These are phyloP conservation scores for Jamesozyma rosinii DNA, from an alignment of 805 yeast genomes.

Conservation along the genomic window DNA sequence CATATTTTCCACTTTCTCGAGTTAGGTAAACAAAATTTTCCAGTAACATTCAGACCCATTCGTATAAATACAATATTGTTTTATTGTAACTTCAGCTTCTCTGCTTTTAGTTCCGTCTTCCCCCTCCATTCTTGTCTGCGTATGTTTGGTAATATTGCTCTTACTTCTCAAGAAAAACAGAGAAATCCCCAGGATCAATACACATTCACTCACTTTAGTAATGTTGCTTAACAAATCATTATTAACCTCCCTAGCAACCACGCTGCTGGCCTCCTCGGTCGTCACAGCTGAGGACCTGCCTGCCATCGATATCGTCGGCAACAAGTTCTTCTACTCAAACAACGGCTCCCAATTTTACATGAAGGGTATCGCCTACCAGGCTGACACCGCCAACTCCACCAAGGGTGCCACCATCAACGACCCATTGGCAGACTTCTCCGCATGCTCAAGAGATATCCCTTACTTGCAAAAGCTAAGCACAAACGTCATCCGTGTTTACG, in stretches of 20 bases:
- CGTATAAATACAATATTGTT: too few relatives aligned
- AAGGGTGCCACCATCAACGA: constrained; percentile 44
- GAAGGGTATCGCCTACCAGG: constrained; percentile 75
- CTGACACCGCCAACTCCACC: constrained; percentile 46
- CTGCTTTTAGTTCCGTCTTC: too few relatives aligned
- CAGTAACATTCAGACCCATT: too few relatives aligned
- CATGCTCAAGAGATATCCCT: constrained; percentile 69
- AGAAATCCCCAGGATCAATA: neutral
- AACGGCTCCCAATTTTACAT: constrained; percentile 74
- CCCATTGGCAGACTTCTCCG: constrained; percentile 54
- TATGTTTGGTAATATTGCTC: too few relatives aligned
- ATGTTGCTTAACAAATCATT: constrained; percentile 31
- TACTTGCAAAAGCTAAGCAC: constrained; percentile 53
- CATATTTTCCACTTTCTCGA: too few relatives aligned
- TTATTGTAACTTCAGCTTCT: too few relatives aligned
- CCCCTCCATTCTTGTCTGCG: too few relatives aligned
- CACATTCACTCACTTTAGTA: constrained; percentile 11
- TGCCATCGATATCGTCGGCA: constrained; percentile 63
- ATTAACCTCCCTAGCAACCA: constrained; percentile 27
- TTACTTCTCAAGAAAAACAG: too few relatives aligned
- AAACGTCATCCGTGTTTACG: constrained; percentile 69
- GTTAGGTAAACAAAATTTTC: too few relatives aligned
- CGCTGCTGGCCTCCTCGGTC: constrained; percentile 16
- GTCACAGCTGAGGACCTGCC: constrained; percentile 42
- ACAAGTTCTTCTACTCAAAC: constrained; percentile 66